These are phyloP conservation scores for Galerina marginata DNA, from an alignment of 768 basidiomycete genomes.

Conservation along the genomic window DNA sequence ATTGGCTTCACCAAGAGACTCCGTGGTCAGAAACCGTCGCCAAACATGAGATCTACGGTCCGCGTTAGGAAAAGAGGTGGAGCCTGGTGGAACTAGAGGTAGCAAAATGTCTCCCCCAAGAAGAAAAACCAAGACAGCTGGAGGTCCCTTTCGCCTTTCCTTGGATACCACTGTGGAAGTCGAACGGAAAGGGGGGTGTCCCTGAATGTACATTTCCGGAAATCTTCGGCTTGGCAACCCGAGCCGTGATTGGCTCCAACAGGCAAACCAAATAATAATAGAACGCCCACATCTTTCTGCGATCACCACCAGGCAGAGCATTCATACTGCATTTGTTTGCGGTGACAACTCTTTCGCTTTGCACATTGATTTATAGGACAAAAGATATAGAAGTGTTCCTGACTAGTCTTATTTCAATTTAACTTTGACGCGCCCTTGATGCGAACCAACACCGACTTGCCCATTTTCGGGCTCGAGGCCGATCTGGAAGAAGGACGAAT, in stretches of 20 bases:
- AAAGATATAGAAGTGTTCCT: neutral
- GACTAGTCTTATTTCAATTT: neutral
- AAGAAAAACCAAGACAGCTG: slow-evolving; percentile 7
- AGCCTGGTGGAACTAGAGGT: neutral
- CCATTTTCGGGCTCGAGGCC: no score
- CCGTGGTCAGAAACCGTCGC: slow-evolving; percentile 15
- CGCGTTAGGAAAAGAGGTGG: neutral
- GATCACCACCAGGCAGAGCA: no score
- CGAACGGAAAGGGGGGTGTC: slow-evolving; percentile 5
- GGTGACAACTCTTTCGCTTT: no score
- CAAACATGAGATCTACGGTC: slow-evolving; percentile 13
- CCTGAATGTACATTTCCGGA: slow-evolving; percentile 16
- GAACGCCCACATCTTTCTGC: no score
- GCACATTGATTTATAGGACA: neutral
- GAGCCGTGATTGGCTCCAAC: neutral
- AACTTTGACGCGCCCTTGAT: neutral
- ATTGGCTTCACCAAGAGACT: slow-evolving; percentile 12
- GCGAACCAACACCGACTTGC: neutral
- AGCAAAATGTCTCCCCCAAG: slow-evolving; percentile 1
- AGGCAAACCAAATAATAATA: neutral
- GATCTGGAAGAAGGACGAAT: no score
- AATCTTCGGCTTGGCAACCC: slow-evolving; percentile 11
- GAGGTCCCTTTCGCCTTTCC: neutral
- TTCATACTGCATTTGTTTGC: no score
- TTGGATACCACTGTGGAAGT: slow-evolving; percentile 1